Base-by-base conservation (phyloP, 371 early-diverging fungal genomes). In the Syncephalastrum monosporum region DNA sequence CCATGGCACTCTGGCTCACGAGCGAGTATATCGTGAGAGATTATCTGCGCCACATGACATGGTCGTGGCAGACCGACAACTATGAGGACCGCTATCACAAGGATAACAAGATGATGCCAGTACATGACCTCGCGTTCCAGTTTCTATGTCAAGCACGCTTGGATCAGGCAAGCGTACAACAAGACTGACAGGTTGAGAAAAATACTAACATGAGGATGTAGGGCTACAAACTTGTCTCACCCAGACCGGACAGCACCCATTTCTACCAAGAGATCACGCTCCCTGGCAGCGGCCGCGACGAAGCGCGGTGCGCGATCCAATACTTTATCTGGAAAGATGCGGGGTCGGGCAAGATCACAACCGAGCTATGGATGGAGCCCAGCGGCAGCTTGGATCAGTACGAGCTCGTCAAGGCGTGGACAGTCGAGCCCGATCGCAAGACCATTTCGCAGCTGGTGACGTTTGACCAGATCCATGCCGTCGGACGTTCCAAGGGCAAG, bases 331-430 rank as follows among this genome's bases (percentile, higher is more conserved):
- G 84, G 69, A 82, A 86, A 54, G 86, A 91, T 63, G 60, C 73
- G 2, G 63, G 59, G 3, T 75, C 77, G 7, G 78, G 79, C 5
- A 80, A 80, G 23, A 79, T 91, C 5, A 78, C 82, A 0, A 91
- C 91, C 0, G 88, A 91, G 60, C 59, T 91, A 25, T 91, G 90
- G 90, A 81, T 85, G 64, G 94, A 93, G 61, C 91, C 93, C 3
- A 67, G 67, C 25, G 64, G 70, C 1, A 72, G 47, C 21, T 63
- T 64, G 24, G 67, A 72, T 24, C 64, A 70, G 16, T 74, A 72
- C 51, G 76, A 81, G 7, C 55, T 61, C 7, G 62, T 79, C 2
- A 79, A 82, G 46, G 65, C 71, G 4, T 72, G 76, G 55, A 82
- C 89, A 1, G 66, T 84, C 17, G 69, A 74, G 6, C 75, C 77